Conservation (phyloP, 805 yeast genomes). For the Candida insectorum region DNA sequence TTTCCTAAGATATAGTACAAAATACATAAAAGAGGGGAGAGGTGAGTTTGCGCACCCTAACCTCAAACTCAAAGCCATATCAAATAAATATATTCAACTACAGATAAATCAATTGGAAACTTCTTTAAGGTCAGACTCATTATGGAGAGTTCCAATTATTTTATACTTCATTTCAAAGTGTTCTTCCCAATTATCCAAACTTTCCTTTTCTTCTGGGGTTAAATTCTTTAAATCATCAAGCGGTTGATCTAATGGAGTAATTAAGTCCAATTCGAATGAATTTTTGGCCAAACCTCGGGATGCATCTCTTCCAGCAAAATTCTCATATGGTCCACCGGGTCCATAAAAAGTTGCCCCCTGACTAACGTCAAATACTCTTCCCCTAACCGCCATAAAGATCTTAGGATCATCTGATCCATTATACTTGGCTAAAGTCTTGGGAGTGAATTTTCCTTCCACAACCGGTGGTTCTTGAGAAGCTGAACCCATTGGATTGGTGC, state of each 20-base stretch:
- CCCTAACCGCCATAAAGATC: conserved; percentile 83
- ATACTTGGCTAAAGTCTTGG: conserved; percentile 64
- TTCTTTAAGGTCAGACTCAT: too few relatives aligned
- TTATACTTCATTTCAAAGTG: conserved; percentile 82
- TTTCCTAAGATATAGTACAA: too few relatives aligned
- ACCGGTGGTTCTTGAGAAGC: conserved; percentile 24
- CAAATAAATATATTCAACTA: too few relatives aligned
- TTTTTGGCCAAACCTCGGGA: conserved; percentile 87
- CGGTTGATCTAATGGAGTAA: conserved; percentile 72
- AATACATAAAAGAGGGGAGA: too few relatives aligned
- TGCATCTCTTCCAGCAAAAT: conserved; percentile 95
- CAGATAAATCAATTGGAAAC: too few relatives aligned
- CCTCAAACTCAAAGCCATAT: too few relatives aligned
- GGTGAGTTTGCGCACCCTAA: too few relatives aligned
- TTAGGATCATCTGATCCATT: conserved; percentile 79
- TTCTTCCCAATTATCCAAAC: conserved; percentile 80
- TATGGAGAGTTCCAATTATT: conserved; percentile 54
- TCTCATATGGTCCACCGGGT: conserved; percentile 91
- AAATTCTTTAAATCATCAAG: conserved; percentile 70
- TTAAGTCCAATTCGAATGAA: conserved; percentile 67
- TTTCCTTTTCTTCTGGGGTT: conserved; percentile 53
- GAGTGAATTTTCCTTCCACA: conserved; percentile 64
- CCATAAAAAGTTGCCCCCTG: conserved; percentile 85
- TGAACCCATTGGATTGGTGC: conserved; percentile 28
- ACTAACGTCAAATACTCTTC: conserved; percentile 81